phyloP scores from a whole-genome alignment of 2,329 filamentous ascomycete species.

The Aureobasidium melanogenum region DNA sequence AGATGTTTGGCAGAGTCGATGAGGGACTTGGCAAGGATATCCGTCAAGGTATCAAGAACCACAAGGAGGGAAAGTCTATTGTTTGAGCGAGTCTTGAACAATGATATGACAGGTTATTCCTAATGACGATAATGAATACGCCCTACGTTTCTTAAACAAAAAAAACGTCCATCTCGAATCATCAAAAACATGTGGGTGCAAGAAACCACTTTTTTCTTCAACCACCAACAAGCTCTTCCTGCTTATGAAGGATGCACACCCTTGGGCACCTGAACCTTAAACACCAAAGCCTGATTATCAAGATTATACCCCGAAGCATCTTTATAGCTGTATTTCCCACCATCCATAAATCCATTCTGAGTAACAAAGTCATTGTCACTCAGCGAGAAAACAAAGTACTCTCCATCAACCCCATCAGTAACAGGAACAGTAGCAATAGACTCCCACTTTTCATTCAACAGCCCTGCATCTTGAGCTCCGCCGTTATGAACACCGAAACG shows the following conservation, averaged over 20 bases:
- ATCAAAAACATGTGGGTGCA: too few relatives aligned
- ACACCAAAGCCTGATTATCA: constrained; percentile 56
- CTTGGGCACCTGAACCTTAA: constrained; percentile 45
- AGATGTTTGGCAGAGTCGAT: constrained; percentile 6
- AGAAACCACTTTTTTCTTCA: too few relatives aligned
- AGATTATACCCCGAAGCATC: constrained; percentile 51
- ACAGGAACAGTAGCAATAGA: constrained; percentile 55
- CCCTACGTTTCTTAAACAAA: too few relatives aligned
- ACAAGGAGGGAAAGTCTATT: not conserved
- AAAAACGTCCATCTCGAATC: too few relatives aligned
- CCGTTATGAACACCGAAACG: constrained; percentile 63
- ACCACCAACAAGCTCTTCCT: too few relatives aligned
- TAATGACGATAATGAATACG: too few relatives aligned
- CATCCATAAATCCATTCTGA: constrained; percentile 53
- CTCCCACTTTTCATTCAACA: constrained; percentile 75
- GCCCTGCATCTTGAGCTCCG: constrained; percentile 45
- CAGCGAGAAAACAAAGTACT: constrained; percentile 59
- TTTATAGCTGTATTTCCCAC: constrained; percentile 46
- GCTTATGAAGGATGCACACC: constrained; percentile 10
- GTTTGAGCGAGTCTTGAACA: not conserved
- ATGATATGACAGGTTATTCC: too few relatives aligned
- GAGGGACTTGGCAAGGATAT: constrained; percentile 5
- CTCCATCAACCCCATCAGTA: constrained; percentile 38
- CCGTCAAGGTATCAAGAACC: constrained; percentile 2
- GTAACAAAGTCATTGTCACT: constrained; percentile 71